Base-by-base conservation (phyloP, 2,329 filamentous ascomycete genomes). In the Cercospora sp. region DNA sequence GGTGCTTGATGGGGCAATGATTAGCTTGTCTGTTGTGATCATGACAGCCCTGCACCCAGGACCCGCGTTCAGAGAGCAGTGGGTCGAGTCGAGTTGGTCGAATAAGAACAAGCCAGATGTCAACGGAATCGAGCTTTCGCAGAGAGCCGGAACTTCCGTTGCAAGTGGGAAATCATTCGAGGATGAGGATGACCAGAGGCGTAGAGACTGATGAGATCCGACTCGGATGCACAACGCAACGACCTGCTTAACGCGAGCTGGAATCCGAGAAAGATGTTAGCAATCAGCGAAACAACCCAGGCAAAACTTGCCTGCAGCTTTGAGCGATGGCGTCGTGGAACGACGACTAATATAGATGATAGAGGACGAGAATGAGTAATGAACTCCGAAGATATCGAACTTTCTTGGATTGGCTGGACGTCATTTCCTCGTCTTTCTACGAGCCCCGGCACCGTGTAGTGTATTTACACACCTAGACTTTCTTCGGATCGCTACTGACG, bases 1-100 rank as follows among this genome's bases (percentile, higher is more conserved):
- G 72, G 75, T 82, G 5, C 75, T 87, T 3, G 85, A 87, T 69
- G 84, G 85, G n/a, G 80, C 81, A 3, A 86, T 86, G 83, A 83
- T 87, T 61, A 77, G 78, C 3, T 73, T 85, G 12, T 81, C 84
- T 2, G 78, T 79, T n/a, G 65, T 81, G 3, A 76, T 73, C 0
- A 74, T 86, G 67, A 86, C 83, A 1, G 69, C 79, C 0, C 80
- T 84, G 60, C 84, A 87, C 71, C 85, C 85, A 0, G 81, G 81
- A 3, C 16, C 76, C 74, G 75, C 73, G 12, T 77, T 75, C 26
- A 66, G 68, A 3, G 67, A 65, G 28, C 67, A 72, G 59, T 76
- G 74, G 75, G 33, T 67, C n/a, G 68, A 69, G 3, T 68, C 74
- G 5, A 69, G 73, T 31, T 77, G 75, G 75, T 71, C 60, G 31